These are phyloP conservation scores for Flaveria ramosissima DNA, from an alignment of 129 eudicot genomes.

Conservation along the genomic window DNA sequence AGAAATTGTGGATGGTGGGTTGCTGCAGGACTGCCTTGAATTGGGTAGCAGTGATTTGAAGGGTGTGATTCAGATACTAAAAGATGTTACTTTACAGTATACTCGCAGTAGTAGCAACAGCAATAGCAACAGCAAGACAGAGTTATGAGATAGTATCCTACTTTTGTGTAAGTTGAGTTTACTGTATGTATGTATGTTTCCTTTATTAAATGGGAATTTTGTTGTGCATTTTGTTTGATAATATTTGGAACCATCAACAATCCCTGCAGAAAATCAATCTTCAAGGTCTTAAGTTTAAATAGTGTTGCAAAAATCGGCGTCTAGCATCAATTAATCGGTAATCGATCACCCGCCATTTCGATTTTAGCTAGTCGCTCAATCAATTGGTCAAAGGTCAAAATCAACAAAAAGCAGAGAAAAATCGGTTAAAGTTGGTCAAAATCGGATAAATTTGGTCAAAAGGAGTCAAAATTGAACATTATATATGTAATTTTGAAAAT, in stretches of 20 bases:
- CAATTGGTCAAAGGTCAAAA: no score
- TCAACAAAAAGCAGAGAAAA: no score
- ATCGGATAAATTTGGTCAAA: no score
- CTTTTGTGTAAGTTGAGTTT: not conserved
- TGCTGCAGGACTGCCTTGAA: constrained; percentile 77
- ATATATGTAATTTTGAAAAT: no score
- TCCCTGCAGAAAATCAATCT: not conserved
- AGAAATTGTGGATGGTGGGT: constrained; percentile 75
- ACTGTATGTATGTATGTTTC: not conserved
- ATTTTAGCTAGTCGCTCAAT: no score
- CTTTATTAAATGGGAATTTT: not conserved
- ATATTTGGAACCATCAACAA: not conserved
- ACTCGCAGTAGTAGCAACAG: constrained; percentile 33
- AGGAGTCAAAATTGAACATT: no score
- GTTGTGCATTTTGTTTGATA: not conserved
- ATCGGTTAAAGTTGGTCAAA: no score
- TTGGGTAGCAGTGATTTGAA: constrained; percentile 67
- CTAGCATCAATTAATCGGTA: no score
- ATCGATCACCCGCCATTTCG: no score
- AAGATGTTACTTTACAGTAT: constrained; percentile 58
- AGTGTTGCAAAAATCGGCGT: no score
- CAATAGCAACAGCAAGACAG: constrained; percentile 30
- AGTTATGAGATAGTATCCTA: constrained; percentile 40
- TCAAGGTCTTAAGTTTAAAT: no score
- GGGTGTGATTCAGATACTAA: constrained; percentile 61